Evolutionary conservation across 2,329 filamentous ascomycete species (phyloP).

Genomic region (Botrytis aclada): DNA sequence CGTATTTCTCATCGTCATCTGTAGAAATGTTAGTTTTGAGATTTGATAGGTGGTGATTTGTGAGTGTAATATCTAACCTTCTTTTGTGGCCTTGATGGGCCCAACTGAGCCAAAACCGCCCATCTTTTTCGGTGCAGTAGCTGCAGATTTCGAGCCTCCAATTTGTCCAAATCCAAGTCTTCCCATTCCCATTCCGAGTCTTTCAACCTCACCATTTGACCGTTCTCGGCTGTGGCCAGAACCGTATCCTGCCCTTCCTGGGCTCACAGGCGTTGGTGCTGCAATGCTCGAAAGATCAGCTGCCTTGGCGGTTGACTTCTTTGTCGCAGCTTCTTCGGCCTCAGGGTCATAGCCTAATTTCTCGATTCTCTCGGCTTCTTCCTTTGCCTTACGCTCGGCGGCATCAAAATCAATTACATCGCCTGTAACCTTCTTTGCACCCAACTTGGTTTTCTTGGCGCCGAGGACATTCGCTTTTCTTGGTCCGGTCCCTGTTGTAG

Average conservation of each 20-base stretch:
- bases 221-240: constrained; percentile 57
- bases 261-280: constrained; percentile 71
- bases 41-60: neutral
- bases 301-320: constrained; percentile 42
- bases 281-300: constrained; percentile 60
- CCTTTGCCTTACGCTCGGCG: constrained; percentile 93
- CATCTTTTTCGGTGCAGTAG: constrained; percentile 51
- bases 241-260: constrained; percentile 59
- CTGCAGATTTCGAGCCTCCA: constrained; percentile 33
- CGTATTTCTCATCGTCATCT: constrained; percentile 79
- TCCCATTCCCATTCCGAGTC: constrained; percentile 65
- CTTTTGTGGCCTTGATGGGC: constrained; percentile 64
- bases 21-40: constrained; percentile 24
- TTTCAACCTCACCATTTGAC: constrained; percentile 76
- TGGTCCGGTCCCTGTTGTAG: constrained; percentile 57
- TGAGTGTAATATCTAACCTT: constrained; percentile 51
- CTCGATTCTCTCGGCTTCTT: constrained; percentile 93
- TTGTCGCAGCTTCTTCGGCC: constrained; percentile 59
- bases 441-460: constrained; percentile 83
- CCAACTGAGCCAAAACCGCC: constrained; percentile 85
- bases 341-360: constrained; percentile 95
- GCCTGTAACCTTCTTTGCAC: constrained; percentile 82
- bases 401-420: constrained; percentile 94
- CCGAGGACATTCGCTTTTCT: constrained; percentile 85
- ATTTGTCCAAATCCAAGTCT: constrained; percentile 37